A percentile compares a stretch with the other conserved stretches of the same genome.
These are phyloP conservation scores for Cyberlindnera misumaiensis DNA, from an alignment of 805 yeast genomes.

Conservation along the genomic window DNA sequence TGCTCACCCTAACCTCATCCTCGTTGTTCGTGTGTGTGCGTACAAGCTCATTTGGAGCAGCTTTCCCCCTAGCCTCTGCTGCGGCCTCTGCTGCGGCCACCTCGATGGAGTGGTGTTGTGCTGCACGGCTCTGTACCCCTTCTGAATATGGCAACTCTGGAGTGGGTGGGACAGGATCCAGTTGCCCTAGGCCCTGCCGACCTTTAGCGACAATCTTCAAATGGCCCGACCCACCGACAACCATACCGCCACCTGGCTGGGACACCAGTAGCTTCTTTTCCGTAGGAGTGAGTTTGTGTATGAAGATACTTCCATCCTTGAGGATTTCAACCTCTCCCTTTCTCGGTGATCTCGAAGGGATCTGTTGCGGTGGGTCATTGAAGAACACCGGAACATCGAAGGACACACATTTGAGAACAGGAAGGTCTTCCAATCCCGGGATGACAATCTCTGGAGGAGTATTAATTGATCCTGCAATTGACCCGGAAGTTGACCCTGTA, in stretches of 20 bases:
- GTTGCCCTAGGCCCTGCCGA: constrained; percentile 17
- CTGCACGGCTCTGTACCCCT: constrained; percentile 2
- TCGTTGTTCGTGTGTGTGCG: constrained; percentile 27
- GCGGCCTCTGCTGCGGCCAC: constrained; percentile 32
- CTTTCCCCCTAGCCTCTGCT: constrained; percentile 30
- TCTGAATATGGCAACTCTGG: not conserved
- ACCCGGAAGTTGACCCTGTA: no score
- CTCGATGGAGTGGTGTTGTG: constrained; percentile 24
- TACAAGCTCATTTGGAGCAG: constrained; percentile 25
- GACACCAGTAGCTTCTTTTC: constrained; percentile 40
- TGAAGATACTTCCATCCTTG: constrained; percentile 45
- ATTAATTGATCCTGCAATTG: not conserved
- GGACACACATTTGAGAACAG: constrained; percentile 53
- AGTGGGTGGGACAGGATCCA: not conserved
- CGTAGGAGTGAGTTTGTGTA: constrained; percentile 49
- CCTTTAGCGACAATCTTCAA: constrained; percentile 33
- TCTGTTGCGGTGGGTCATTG: constrained; percentile 89
- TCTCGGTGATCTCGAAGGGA: constrained; percentile 80
- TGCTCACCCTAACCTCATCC: constrained; percentile 31
- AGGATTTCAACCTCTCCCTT: constrained; percentile 71
- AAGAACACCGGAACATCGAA: constrained; percentile 73
- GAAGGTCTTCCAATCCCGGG: constrained; percentile 37
- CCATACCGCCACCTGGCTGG: constrained; percentile 57
- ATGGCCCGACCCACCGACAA: constrained; percentile 75
- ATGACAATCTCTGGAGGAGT: constrained; percentile 17